Conservation (phyloP, 1,284 basidiomycete genomes). For the Austroboletus novae-zelandiae region DNA sequence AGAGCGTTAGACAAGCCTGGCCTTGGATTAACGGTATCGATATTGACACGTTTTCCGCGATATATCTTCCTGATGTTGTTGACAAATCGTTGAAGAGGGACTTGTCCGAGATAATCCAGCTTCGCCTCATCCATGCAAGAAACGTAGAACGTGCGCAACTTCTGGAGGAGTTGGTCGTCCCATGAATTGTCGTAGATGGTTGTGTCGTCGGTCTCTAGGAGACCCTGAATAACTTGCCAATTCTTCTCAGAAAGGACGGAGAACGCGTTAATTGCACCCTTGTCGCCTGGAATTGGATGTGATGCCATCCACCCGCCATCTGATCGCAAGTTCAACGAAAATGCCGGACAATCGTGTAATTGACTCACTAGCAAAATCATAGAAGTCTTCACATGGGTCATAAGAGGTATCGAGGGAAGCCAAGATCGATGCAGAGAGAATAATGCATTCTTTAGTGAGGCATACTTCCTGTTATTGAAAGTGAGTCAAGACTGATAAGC, state of each 20-base stretch:
- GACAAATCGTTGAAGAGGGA: constrained; percentile 61
- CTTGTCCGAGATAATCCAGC: constrained; percentile 60
- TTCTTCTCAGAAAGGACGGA: constrained; percentile 62
- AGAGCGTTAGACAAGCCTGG: constrained; percentile 74
- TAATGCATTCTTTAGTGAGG: constrained; percentile 78
- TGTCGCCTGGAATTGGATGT: constrained; percentile 84
- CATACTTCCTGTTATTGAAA: constrained; percentile 55
- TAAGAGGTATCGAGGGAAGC: constrained; percentile 77
- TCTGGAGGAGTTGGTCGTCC: constrained; percentile 72
- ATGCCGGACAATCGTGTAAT: constrained; percentile 1
- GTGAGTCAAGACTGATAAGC: constrained; percentile 1
- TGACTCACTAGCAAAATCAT: constrained; percentile 80
- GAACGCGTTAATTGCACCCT: constrained; percentile 66
- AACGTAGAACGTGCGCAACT: constrained; percentile 78
- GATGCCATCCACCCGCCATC: constrained; percentile 81
- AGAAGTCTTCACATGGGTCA: constrained; percentile 97
- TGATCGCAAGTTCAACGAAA: constrained; percentile 26
- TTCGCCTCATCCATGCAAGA: constrained; percentile 80
- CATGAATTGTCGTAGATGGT: constrained; percentile 34
- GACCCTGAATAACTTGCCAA: constrained; percentile 58
- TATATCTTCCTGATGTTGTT: constrained; percentile 56
- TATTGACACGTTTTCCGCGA: constrained; percentile 46
- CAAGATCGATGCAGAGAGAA: constrained; percentile 81
- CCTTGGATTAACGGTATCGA: constrained; percentile 36
- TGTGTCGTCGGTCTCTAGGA: constrained; percentile 45